These are phyloP conservation scores for Nakaseomyces delphensis DNA, from an alignment of 1,139 yeast genomes.

Conservation along the genomic window DNA sequence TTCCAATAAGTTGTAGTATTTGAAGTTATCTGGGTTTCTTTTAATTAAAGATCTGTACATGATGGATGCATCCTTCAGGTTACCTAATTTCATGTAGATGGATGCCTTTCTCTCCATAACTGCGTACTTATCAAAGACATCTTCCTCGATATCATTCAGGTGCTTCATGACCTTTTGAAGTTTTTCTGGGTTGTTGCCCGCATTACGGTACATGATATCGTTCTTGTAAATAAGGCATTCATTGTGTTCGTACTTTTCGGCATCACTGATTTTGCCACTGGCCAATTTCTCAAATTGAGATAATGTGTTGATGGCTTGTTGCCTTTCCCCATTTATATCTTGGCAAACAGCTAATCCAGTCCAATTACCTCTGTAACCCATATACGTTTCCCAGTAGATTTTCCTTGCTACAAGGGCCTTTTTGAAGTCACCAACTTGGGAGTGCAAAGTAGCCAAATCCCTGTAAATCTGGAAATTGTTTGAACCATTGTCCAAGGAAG, in stretches of 20 bases:
- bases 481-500: conserved; percentile 74
- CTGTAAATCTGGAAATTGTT: conserved; percentile 71
- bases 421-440: conserved; percentile 69
- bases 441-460: conserved; percentile 72
- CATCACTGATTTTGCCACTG: conserved; percentile 55
- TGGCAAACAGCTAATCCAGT: conserved; percentile 82
- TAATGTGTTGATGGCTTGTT: conserved; percentile 63
- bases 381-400: conserved; percentile 60
- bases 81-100: conserved; percentile 41
- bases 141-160: conserved; percentile 44
- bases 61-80: conserved; percentile 52
- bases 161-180: conserved; percentile 54
- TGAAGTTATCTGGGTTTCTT: conserved; percentile 75
- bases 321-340: conserved; percentile 59
- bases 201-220: conserved; percentile 52
- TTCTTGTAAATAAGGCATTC: conserved; percentile 74
- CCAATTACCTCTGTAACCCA: conserved; percentile 91
- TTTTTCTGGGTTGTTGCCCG: conserved; percentile 38
- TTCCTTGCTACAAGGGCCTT: conserved; percentile 57
- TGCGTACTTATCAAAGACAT: conserved; percentile 56
- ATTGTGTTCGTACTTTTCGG: conserved; percentile 67
- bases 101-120: conserved; percentile 61
- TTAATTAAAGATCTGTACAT: conserved; percentile 63
- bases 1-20: conserved; percentile 61
- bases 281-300: conserved; percentile 66